A percentile compares a stretch with the other conserved stretches of the same genome.
Conservation (phyloP, 352 stramenopile species). For the Blastocystis sp. region DNA sequence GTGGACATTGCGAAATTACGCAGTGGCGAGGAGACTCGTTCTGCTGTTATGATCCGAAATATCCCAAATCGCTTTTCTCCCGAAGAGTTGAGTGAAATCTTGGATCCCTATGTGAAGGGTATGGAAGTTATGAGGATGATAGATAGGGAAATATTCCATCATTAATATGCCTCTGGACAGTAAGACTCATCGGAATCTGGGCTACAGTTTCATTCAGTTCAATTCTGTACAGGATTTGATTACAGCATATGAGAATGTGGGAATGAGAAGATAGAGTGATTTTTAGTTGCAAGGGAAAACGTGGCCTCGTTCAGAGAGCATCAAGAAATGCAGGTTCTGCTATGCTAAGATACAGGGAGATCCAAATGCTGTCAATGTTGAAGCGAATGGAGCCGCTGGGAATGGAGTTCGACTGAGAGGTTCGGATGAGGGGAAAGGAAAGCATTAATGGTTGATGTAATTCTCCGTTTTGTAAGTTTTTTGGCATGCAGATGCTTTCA, state of each 20-base stretch:
- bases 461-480: constrained; percentile 19
- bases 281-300: constrained; percentile 62
- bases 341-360: constrained; percentile 67
- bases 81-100: constrained; percentile 43
- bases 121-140: background rate
- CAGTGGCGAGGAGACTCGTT: constrained; percentile 55
- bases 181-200: constrained; percentile 62
- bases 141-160: constrained; percentile 56
- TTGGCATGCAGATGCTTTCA: constrained; percentile 31
- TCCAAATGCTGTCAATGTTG: constrained; percentile 7
- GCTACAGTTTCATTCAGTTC: constrained; percentile 67
- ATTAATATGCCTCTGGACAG: constrained; percentile 61
- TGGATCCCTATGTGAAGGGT: constrained; percentile 35
- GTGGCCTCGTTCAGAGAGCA: constrained; percentile 51
- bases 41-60: constrained; percentile 67
- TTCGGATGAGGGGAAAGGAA: background rate
- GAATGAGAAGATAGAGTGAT: background rate
- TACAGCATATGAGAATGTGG: constrained; percentile 42
- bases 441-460: background rate
- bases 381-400: background rate
- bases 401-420: background rate
- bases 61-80: constrained; percentile 57
- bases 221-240: constrained; percentile 62
- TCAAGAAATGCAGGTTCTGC: constrained; percentile 63
- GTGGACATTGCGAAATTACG: constrained; percentile 62